phyloP scores from a whole-genome alignment of 2,329 filamentous ascomycete species.

The Sporothrix inflata region DNA sequence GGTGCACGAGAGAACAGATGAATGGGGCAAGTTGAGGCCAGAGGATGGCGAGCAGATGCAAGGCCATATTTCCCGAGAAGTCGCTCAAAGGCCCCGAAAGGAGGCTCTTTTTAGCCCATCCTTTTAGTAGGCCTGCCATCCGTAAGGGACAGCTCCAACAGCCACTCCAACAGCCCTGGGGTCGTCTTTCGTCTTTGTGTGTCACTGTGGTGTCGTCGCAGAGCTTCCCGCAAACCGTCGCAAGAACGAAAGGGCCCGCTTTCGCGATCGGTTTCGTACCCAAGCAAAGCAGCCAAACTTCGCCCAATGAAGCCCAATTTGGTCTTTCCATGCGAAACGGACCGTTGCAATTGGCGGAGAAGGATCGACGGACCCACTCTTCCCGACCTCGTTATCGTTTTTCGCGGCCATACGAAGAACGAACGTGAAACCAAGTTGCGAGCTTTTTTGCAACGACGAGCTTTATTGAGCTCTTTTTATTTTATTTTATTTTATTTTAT shows the following conservation, averaged over 20 bases:
- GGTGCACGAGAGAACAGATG: neutral
- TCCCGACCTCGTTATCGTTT: conserved; percentile 13
- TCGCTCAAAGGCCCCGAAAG: neutral
- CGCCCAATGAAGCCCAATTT: conserved; percentile 3
- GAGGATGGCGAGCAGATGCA: too few species aligned
- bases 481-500: too few species aligned
- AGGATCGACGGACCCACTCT: neutral
- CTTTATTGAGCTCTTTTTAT: too few species aligned
- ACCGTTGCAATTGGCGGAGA: neutral
- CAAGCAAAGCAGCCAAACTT: neutral
- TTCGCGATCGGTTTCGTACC: conserved; percentile 12
- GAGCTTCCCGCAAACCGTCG: neutral
- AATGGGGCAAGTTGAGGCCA: neutral
- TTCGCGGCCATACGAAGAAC: neutral
- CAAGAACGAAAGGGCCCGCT: neutral
- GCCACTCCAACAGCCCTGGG: neutral
- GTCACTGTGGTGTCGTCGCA: too few species aligned
- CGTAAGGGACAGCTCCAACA: neutral
- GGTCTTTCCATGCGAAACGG: neutral
- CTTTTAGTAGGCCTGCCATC: neutral
- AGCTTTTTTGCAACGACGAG: neutral
- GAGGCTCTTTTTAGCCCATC: neutral
- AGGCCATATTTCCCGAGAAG: neutral
- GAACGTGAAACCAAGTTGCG: neutral
- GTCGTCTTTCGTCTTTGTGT: neutral